phyloP scores from a whole-genome alignment of 106 monocot genomes.

The Agapanthus africanus region DNA sequence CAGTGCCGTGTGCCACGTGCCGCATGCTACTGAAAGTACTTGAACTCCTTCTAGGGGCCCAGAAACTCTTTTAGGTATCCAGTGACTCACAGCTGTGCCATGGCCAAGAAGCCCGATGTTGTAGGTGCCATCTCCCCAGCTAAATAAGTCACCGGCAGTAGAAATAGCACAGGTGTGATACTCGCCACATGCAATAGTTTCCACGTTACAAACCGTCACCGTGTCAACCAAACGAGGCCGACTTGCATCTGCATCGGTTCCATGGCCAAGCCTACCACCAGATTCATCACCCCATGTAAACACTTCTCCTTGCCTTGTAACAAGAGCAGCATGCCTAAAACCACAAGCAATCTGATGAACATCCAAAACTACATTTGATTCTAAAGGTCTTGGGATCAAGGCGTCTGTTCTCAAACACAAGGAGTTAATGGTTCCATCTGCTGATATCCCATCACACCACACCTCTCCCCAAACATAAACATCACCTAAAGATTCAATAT shows the following conservation, averaged over 20 bases:
- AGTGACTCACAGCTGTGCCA: conserved; percentile 53
- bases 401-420: conserved; percentile 35
- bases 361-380: conserved; percentile 75
- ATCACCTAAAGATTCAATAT: conserved; percentile 78
- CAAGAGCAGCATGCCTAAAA: conserved; percentile 56
- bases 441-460: conserved; percentile 41
- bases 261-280: conserved; percentile 73
- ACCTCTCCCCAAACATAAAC: conserved; percentile 86
- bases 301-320: conserved; percentile 81
- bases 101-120: conserved; percentile 63
- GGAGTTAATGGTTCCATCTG: conserved; percentile 15
- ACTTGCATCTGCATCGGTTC: conserved; percentile 43
- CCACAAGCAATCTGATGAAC: conserved; percentile 74
- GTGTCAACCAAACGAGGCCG: conserved; percentile 62
- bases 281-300: conserved; percentile 87
- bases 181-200: conserved; percentile 67
- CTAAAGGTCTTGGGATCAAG: conserved; percentile 58
- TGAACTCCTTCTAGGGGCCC: conserved; percentile 61
- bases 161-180: conserved; percentile 76
- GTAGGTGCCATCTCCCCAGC: conserved; percentile 73
- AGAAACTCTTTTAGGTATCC: conserved; percentile 71
- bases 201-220: conserved; percentile 38
- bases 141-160: conserved; percentile 61
- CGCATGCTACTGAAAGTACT: conserved; percentile 56
- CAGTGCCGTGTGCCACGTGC: conserved; percentile 76